Conservation (phyloP, 2,329 filamentous ascomycete genomes). For the Talaromyces sp. region DNA sequence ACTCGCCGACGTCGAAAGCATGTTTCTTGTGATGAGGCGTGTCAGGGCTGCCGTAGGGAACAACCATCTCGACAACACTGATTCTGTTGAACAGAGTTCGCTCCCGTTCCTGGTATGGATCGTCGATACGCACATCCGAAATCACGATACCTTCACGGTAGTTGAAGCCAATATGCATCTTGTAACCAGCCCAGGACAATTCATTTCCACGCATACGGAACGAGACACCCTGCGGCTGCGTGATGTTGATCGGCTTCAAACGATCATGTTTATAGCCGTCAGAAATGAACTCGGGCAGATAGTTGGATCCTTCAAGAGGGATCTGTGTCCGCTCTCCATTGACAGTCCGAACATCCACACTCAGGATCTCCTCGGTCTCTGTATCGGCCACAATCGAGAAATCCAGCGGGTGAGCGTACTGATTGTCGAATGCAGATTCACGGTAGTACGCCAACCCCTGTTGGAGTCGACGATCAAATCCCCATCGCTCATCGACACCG, state of each 20-base stretch:
- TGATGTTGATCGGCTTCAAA: constrained; percentile 83
- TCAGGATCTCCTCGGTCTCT: constrained; percentile 71
- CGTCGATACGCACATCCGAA: constrained; percentile 75
- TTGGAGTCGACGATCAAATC: constrained; percentile 54
- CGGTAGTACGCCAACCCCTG: constrained; percentile 56
- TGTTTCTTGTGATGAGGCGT: constrained; percentile 48
- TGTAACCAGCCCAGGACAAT: constrained; percentile 90
- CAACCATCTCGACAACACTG: constrained; percentile 89
- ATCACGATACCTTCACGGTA: constrained; percentile 88
- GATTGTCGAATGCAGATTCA: constrained; percentile 66
- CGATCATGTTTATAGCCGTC: constrained; percentile 69
- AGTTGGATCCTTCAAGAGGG: constrained; percentile 45
- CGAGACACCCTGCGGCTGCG: constrained; percentile 82
- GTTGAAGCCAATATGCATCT: constrained; percentile 89
- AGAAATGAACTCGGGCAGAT: constrained; percentile 69
- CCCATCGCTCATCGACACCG: constrained; percentile 44
- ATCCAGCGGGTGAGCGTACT: constrained; percentile 87
- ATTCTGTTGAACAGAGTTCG: constrained; percentile 68
- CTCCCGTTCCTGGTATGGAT: constrained; percentile 58
- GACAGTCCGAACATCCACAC: constrained; percentile 76
- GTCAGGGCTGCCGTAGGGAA: constrained; percentile 60
- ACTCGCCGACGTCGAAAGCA: constrained; percentile 47
- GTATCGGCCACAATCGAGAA: constrained; percentile 90
- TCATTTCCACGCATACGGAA: constrained; percentile 72
- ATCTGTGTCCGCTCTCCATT: constrained; percentile 68